Percentiles rank a stretch among this genome's conserved stretches.
Conservation (phyloP, 1,284 basidiomycete species). For the Earliella scabrosa region DNA sequence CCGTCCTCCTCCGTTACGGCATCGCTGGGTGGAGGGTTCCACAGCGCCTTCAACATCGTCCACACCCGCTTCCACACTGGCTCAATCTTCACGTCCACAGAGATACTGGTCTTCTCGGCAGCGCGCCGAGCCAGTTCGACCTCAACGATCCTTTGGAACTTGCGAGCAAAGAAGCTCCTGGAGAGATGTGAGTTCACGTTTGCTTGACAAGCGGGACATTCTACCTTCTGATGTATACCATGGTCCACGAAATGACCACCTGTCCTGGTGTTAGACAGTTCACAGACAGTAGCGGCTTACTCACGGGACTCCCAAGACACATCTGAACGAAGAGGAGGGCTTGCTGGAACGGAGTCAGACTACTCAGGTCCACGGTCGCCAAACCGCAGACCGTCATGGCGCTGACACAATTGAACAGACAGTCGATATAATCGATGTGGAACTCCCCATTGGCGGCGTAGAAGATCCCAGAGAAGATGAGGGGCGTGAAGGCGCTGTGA, state of each 20-base stretch:
- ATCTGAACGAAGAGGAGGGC: slow-evolving; percentile 73
- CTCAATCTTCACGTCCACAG: slow-evolving; percentile 28
- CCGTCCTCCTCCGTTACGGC: slow-evolving; percentile 15
- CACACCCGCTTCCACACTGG: slow-evolving; percentile 31
- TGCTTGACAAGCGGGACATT: not conserved
- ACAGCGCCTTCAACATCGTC: slow-evolving; percentile 8
- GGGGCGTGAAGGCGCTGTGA: slow-evolving; percentile 71
- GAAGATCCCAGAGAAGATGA: slow-evolving; percentile 75
- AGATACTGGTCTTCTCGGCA: slow-evolving; percentile 19
- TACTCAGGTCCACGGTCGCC: slow-evolving; percentile 73
- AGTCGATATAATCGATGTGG: slow-evolving; percentile 72
- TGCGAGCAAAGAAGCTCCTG: slow-evolving; percentile 78
- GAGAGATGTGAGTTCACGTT: not conserved
- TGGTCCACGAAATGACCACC: slow-evolving; percentile 74
- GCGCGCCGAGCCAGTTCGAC: slow-evolving; percentile 44
- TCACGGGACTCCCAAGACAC: slow-evolving; percentile 72
- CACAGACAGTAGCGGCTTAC: not conserved
- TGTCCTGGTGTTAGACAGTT: slow-evolving; percentile 31
- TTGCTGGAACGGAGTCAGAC: slow-evolving; percentile 79
- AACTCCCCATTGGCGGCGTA: slow-evolving; percentile 74
- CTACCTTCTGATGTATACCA: slow-evolving; percentile 69
- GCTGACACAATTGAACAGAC: slow-evolving; percentile 77
- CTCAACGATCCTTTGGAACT: slow-evolving; percentile 72
- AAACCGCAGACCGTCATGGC: slow-evolving; percentile 83
- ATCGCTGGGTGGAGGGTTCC: slow-evolving; percentile 15